Evolutionary conservation across 257 asterid species (phyloP).

Genomic region (Capsicum rhomboideum): DNA sequence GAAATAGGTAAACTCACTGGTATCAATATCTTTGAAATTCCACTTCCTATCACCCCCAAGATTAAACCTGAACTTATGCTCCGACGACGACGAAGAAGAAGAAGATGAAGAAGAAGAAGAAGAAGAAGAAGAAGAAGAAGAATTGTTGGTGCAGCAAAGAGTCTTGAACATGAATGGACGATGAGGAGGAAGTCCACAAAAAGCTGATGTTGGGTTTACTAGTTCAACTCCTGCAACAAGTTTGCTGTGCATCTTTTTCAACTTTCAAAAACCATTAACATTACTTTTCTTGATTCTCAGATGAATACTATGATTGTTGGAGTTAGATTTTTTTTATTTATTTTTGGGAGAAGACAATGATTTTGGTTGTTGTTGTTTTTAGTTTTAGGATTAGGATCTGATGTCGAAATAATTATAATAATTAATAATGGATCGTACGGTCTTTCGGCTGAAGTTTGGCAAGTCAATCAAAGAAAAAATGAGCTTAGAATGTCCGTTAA

Average conservation of each 20-base stretch:
- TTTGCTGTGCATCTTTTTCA: neutral
- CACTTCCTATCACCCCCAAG: constrained; percentile 46
- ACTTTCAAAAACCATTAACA: neutral
- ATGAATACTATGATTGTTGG: neutral
- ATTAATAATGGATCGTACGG: neutral
- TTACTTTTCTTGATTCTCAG: neutral
- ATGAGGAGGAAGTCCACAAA: constrained; percentile 10
- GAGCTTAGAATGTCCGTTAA: no score
- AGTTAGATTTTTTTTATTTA: neutral
- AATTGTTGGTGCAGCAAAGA: constrained; percentile 47
- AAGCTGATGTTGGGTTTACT: constrained; percentile 13
- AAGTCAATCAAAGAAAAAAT: no score
- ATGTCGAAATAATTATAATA: neutral
- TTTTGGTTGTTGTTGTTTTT: neutral
- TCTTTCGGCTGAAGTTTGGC: neutral
- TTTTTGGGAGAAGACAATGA: neutral
- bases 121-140: constrained; percentile 37
- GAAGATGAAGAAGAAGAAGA: constrained; percentile 35
- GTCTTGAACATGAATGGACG: constrained; percentile 27
- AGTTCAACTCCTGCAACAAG: neutral
- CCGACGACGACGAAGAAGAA: constrained; percentile 33
- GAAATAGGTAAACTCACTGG: constrained; percentile 36
- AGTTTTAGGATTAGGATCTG: neutral
- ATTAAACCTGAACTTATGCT: constrained; percentile 46
- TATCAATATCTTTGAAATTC: constrained; percentile 68